phyloP scores from a whole-genome alignment of 768 basidiomycete genomes.

The Russula virescens region DNA sequence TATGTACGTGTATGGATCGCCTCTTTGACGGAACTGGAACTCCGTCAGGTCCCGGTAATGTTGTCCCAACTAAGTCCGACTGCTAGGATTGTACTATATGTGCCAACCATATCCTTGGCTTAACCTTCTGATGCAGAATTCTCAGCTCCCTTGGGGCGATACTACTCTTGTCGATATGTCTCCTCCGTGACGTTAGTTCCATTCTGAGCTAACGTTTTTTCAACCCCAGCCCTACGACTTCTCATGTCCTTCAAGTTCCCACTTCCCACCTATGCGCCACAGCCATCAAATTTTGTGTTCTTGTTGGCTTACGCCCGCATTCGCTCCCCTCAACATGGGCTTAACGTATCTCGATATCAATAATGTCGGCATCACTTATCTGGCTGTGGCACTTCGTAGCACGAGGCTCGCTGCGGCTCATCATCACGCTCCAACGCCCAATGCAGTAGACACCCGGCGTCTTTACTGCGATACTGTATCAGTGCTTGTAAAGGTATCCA shows the following conservation, averaged over 20 bases:
- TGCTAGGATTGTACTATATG: background rate
- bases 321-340: background rate
- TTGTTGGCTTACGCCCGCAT: slow-evolving; percentile 9
- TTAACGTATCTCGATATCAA: background rate
- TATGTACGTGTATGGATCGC: slow-evolving; percentile 8
- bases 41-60: slow-evolving; percentile 6
- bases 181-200: slow-evolving; percentile 5
- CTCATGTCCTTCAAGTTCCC: too few species aligned
- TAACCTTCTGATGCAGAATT: background rate
- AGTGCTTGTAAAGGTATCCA: background rate
- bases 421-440: background rate
- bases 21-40: slow-evolving; percentile 4
- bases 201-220: background rate
- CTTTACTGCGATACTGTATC: background rate
- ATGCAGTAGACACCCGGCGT: background rate
- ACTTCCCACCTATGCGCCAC: background rate
- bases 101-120: background rate
- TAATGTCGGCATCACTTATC: background rate
- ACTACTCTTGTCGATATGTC: background rate
- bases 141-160: background rate
- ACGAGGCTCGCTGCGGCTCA: background rate
- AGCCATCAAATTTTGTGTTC: slow-evolving; percentile 8
- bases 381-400: slow-evolving; percentile 5
- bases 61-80: background rate
- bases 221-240: background rate